A percentile compares a stretch with the other conserved stretches of the same genome.
Conservation (phyloP, 2,329 filamentous ascomycete genomes). For the Trichophyton mentagrophytes region DNA sequence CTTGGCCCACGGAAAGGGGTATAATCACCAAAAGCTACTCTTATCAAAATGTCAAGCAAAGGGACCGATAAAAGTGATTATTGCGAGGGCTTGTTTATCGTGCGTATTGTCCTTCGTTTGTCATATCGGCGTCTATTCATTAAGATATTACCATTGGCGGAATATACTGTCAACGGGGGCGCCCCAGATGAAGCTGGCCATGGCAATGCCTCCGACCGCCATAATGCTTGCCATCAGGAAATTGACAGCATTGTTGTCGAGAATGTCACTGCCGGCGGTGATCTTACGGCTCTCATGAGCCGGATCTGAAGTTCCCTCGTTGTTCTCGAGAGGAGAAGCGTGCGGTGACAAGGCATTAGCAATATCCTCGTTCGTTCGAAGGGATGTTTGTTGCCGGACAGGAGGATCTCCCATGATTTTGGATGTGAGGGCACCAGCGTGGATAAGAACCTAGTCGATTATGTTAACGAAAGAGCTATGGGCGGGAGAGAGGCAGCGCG, state of each 20-base stretch:
- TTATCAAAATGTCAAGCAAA: background rate
- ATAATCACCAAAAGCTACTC: background rate
- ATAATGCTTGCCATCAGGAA: constrained; percentile 76
- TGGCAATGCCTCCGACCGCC: constrained; percentile 63
- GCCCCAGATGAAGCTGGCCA: constrained; percentile 29
- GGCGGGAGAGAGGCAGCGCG: background rate
- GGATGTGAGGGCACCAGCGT: constrained; percentile 22
- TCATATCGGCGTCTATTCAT: background rate
- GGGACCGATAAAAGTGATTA: too few species aligned
- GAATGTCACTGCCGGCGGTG: constrained; percentile 56
- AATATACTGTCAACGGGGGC: constrained; percentile 10
- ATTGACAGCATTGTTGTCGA: constrained; percentile 96
- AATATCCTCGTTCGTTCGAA: constrained; percentile 20
- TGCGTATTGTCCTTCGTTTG: background rate
- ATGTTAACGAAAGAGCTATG: background rate
- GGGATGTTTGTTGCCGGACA: constrained; percentile 15
- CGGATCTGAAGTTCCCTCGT: constrained; percentile 9
- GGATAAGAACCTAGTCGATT: constrained; percentile 24
- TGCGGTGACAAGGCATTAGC: constrained; percentile 17
- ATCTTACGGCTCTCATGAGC: constrained; percentile 49
- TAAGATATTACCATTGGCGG: background rate
- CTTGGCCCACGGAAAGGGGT: background rate
- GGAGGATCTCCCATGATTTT: constrained; percentile 12
- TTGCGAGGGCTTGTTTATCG: background rate
- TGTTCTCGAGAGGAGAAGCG: background rate